Conservation (phyloP, 176 grass and related monocot species). For the Otatea glauca region DNA sequence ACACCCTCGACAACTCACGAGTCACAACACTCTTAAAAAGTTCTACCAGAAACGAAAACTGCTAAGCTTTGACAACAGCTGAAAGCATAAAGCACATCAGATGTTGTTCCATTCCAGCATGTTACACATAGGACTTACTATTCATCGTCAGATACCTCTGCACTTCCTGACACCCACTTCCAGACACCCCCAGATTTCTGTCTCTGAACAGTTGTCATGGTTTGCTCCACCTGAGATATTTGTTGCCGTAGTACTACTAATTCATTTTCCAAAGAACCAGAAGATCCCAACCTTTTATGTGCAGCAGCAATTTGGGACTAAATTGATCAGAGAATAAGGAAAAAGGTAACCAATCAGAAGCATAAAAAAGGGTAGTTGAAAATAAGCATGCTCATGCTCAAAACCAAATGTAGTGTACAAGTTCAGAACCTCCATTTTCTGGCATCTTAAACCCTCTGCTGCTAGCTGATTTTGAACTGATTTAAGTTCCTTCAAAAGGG, state of each 20-base stretch:
- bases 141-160: constrained; percentile 63
- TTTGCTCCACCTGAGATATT: constrained; percentile 79
- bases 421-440: constrained; percentile 78
- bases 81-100: constrained; percentile 19
- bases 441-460: constrained; percentile 86
- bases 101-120: constrained; percentile 24
- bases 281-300: constrained; percentile 66
- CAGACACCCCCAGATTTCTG: constrained; percentile 79
- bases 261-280: constrained; percentile 73
- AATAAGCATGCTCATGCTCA: constrained; percentile 29
- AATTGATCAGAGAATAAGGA: constrained; percentile 36
- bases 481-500: constrained; percentile 76
- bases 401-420: constrained; percentile 36
- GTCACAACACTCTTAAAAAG: constrained; percentile 7
- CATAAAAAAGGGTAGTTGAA: constrained; percentile 39
- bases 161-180: constrained; percentile 83
- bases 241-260: constrained; percentile 63
- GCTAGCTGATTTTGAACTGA: constrained; percentile 86
- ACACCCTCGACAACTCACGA: neutral
- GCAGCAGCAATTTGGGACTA: constrained; percentile 78
- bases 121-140: constrained; percentile 50
- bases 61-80: neutral
- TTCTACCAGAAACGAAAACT: constrained; percentile 9
- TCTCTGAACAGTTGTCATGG: constrained; percentile 55
- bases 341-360: constrained; percentile 34